These are phyloP conservation scores for Pythium folliculosum DNA, from an alignment of 352 stramenopile genomes.

Conservation along the genomic window DNA sequence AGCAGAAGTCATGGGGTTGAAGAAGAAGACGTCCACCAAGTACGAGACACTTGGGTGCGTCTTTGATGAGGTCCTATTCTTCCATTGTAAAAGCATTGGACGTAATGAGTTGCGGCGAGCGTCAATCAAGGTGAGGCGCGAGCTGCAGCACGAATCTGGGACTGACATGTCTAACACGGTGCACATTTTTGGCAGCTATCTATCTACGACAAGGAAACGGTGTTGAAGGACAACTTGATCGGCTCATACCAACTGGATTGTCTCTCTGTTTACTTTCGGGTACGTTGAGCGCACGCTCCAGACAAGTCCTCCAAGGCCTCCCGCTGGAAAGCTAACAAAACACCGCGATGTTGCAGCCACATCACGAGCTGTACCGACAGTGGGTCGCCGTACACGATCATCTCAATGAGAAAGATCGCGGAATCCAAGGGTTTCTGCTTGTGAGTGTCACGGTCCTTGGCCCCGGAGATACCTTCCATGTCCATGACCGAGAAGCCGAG, in stretches of 20 bases:
- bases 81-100: conserved; percentile 86
- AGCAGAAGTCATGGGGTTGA: conserved; percentile 66
- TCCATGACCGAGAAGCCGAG: conserved; percentile 74
- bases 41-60: conserved; percentile 82
- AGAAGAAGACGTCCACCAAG: conserved; percentile 83
- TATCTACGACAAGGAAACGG: conserved; percentile 70
- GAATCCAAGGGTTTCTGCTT: conserved; percentile 82
- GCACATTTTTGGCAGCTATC: conserved; percentile 41
- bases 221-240: conserved; percentile 83
- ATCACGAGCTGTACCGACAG: conserved; percentile 88
- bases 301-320: too few species aligned
- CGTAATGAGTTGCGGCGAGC: conserved; percentile 65
- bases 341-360: too few species aligned
- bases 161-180: background rate
- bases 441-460: conserved; percentile 72
- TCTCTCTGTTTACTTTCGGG: conserved; percentile 69
- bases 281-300: conserved; percentile 30
- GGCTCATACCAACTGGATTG: conserved; percentile 85
- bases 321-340: too few species aligned
- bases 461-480: conserved; percentile 59
- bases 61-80: conserved; percentile 92
- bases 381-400: conserved; percentile 92
- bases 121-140: conserved; percentile 56
- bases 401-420: conserved; percentile 75
- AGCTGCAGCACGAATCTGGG: background rate